Evolutionary conservation across 2,329 filamentous ascomycete species (phyloP), one percentile per base, ranked within the genome.

Genomic region (Alternaria consortialis): DNA sequence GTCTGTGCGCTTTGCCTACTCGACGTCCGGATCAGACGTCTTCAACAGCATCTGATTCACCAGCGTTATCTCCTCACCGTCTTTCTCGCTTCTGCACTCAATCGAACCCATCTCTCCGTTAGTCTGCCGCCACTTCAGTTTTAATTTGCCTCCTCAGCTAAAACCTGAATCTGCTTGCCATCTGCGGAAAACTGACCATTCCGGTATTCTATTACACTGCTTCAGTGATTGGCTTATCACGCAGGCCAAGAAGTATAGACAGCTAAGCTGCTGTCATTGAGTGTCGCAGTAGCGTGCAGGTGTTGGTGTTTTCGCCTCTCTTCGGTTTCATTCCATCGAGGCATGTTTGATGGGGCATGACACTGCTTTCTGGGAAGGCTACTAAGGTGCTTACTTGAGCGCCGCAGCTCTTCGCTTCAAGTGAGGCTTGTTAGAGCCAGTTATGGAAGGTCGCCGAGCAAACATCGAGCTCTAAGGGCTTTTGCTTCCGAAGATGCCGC

Each of bases 21-120:
- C 42, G 40, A 60, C 53, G 47, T 39, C 53, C 23, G 53, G 25
- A 31, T 32, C 52, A n/a, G 48, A 36, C 29, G 53, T 50, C 31
- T 42, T 42, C 57, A 56, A 27, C 57, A 56, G 17, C 32, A 50
- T 32, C 23, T 52, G 51, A 37, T 25, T 27, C 53, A 47, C 32
- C 58, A 46, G 20, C 39, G 6, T 17, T 23, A 31, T 31, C 25
- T 29, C 51, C 40, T 60, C 58, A 52, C 58, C 53, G 53, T 60
- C 57, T 60, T 60, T 60, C 53, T 56, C 52, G 57, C 53, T 56
- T 40, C 52, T 32, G 47, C 36, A 44, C 15, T 44, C 25, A 39
- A 56, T 40, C 53, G 37, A 50, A 23, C 48, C n/a, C 20, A 44
- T 15, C 27, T 37, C 17, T 51, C 43, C 25, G 32, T 50, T 55